Base-by-base conservation (phyloP, 202 grass and related monocot genomes). In the Dendrocalamus latiflorus region DNA sequence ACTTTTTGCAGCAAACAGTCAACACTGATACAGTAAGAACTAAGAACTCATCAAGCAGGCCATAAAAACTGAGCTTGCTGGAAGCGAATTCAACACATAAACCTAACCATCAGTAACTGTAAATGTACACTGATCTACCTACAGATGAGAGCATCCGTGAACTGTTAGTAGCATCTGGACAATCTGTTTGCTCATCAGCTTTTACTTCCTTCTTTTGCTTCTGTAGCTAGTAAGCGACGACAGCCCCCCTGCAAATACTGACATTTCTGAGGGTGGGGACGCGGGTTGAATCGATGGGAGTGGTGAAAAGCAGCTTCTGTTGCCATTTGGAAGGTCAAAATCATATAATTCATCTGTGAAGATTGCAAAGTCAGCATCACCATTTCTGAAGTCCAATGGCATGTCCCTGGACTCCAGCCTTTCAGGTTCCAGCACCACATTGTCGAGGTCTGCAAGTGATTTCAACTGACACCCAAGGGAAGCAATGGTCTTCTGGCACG, bases 401-500 rank as follows among this genome's bases (percentile, higher is more conserved):
- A 80, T 63, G 6, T 84, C 88, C 70, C 74, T 90, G 79, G 84
- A 24, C 33, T 90, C 88, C 48, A 70, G 75, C 17, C 39, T 79
- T 65, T 61, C 84, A 79, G 88, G 84, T 63, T 90, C 84, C 20
- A 83, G 25, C 37, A 90, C 63, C 69, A 80, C 48, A 55, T 60
- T 74, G 69, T 96, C 89, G 1, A 96, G 68, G 44, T 89, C 89
- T 28, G 96, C 84, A 49, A 98, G 78, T 74, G 87, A 91, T 83
- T 93, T 92, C 77, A 98, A 58, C 72, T 95, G 91, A 64, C 51
- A 77, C 60, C 83, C 86, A 5, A 98, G 90, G 70, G 96, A 99
- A 74, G 91, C 81, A 24, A 99, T 99, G 43, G 96, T 99, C 80
- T 89, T 99, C 75, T 95, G 96, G 88, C 96, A 99, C 43, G 92